Conservation (phyloP, 176 grass and related monocot genomes). For the bread wheat (Triticum aestivum) region DNA sequence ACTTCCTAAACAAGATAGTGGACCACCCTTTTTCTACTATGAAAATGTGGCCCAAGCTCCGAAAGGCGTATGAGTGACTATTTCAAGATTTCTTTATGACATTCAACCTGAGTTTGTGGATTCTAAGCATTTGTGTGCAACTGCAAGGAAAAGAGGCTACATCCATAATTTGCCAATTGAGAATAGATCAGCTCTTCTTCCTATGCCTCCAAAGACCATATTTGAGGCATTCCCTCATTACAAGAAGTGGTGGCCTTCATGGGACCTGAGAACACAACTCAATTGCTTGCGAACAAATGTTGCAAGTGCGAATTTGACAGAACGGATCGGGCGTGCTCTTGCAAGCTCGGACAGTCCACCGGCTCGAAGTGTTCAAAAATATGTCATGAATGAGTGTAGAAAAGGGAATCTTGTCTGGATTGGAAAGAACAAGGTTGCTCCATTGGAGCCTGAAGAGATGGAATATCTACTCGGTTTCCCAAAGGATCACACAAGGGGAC, state of each 20-base stretch:
- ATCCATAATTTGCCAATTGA: slow-evolving; percentile 69
- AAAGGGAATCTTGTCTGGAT: slow-evolving; percentile 89
- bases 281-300: slow-evolving; percentile 76
- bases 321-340: slow-evolving; percentile 43
- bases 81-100: slow-evolving; percentile 68
- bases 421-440: slow-evolving; percentile 68
- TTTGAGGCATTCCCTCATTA: slow-evolving; percentile 53
- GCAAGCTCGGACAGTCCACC: slow-evolving; percentile 30
- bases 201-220: slow-evolving; percentile 64
- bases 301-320: slow-evolving; percentile 49
- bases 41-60: slow-evolving; percentile 80
- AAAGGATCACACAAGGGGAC: slow-evolving; percentile 71
- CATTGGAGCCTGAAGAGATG: slow-evolving; percentile 78
- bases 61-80: slow-evolving; percentile 60
- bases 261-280: slow-evolving; percentile 70
- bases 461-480: slow-evolving; percentile 76
- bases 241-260: slow-evolving; percentile 65
- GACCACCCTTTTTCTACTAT: slow-evolving; percentile 80
- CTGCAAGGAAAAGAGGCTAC: slow-evolving; percentile 68
- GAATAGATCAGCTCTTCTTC: slow-evolving; percentile 57
- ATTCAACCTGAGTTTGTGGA: slow-evolving; percentile 74
- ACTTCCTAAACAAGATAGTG: slow-evolving; percentile 41
- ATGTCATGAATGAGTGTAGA: slow-evolving; percentile 56
- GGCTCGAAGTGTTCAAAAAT: slow-evolving; percentile 38
- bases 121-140: slow-evolving; percentile 71